Percentiles rank a stretch among this genome's conserved stretches.
Evolutionary conservation across 2,329 filamentous ascomycete species (phyloP).

Genomic region (Fusarium algeriense): DNA sequence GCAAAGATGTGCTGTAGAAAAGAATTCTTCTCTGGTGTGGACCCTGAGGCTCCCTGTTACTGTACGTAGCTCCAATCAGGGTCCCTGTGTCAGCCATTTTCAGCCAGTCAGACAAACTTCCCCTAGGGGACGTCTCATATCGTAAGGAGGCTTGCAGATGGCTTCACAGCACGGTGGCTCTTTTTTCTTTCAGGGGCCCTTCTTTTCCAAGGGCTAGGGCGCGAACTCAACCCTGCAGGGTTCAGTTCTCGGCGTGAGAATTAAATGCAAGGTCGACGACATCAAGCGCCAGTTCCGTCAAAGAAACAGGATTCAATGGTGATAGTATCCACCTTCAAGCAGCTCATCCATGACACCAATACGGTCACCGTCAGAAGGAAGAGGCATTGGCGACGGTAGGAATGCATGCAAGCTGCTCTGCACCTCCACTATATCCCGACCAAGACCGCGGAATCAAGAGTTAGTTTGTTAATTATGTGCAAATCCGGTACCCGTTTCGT

Average conservation of each 20-base stretch:
- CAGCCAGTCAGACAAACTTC: slow-evolving; percentile 18
- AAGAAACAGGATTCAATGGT: slow-evolving; percentile 28
- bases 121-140: slow-evolving; percentile 7
- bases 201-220: not conserved
- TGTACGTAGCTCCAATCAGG: slow-evolving; percentile 38
- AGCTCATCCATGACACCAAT: slow-evolving; percentile 37
- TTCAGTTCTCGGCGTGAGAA: slow-evolving; percentile 19
- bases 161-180: slow-evolving; percentile 2
- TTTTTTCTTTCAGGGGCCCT: slow-evolving; percentile 4
- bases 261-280: slow-evolving; percentile 32
- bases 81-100: slow-evolving; percentile 25
- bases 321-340: slow-evolving; percentile 33
- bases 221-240: slow-evolving; percentile 7
- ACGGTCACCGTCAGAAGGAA: slow-evolving; percentile 39
- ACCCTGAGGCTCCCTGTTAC: slow-evolving; percentile 45
- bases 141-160: slow-evolving; percentile 17
- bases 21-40: slow-evolving; percentile 32
- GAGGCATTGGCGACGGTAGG: slow-evolving; percentile 34
- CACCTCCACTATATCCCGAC: slow-evolving; percentile 14
- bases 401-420: slow-evolving; percentile 24
- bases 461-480: slow-evolving; percentile 21
- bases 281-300: slow-evolving; percentile 29
- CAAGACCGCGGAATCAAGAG: slow-evolving; percentile 20
- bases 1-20: slow-evolving; percentile 32
- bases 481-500: slow-evolving; percentile 26